phyloP scores from a whole-genome alignment of 345 rosid species.

The Citrus mangshanensis region DNA sequence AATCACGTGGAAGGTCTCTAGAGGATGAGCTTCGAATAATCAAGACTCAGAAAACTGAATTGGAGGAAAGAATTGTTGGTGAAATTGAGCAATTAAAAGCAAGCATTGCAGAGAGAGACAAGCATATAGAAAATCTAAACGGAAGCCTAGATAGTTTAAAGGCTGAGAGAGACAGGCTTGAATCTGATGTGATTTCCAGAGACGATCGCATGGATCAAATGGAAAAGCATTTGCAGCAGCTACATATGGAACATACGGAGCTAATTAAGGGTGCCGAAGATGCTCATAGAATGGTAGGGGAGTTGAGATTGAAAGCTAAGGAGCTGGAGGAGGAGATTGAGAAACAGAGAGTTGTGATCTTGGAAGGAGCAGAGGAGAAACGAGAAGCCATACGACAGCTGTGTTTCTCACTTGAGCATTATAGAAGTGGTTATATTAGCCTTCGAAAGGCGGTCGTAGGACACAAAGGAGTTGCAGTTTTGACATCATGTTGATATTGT shows the following conservation, averaged over 20 bases:
- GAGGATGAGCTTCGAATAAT: constrained; percentile 59
- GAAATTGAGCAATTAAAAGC: constrained; percentile 36
- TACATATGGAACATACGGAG: constrained; percentile 49
- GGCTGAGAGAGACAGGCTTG: constrained; percentile 40
- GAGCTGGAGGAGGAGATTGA: constrained; percentile 51
- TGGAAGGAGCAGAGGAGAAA: constrained; percentile 64
- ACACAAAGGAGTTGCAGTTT: constrained; percentile 29
- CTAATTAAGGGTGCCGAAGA: constrained; percentile 31
- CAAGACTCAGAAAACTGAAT: constrained; percentile 42
- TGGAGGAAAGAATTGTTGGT: constrained; percentile 32
- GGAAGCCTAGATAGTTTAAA: constrained; percentile 28
- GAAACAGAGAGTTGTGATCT: constrained; percentile 35
- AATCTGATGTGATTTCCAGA: constrained; percentile 31
- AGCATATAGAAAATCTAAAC: constrained; percentile 30
- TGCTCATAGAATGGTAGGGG: constrained; percentile 20
- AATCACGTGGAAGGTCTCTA: constrained; percentile 52
- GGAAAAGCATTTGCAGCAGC: constrained; percentile 44
- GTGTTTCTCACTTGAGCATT: constrained; percentile 67
- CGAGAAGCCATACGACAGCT: constrained; percentile 73
- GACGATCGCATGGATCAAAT: constrained; percentile 39
- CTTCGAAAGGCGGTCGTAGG: constrained; percentile 47
- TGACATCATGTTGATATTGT: constrained; percentile 12
- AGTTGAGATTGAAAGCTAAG: constrained; percentile 35
- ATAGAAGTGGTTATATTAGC: constrained; percentile 38
- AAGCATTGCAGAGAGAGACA: constrained; percentile 40